These are phyloP conservation scores for Lomentospora prolificans DNA, from an alignment of 2,329 filamentous ascomycete genomes.

Conservation along the genomic window DNA sequence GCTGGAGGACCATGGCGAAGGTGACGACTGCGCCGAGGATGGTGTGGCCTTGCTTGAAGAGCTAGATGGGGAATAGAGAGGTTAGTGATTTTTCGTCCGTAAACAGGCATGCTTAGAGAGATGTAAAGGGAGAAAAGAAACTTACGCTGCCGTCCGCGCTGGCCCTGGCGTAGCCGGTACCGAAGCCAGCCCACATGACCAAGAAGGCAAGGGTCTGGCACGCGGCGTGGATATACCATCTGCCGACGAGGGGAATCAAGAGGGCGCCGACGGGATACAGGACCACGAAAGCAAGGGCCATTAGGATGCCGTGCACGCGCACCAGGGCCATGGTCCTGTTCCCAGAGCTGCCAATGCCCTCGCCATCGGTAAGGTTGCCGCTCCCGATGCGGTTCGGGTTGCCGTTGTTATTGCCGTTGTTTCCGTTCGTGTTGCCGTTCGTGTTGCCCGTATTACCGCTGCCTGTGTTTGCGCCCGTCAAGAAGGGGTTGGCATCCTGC, in stretches of 20 bases:
- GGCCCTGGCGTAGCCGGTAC: conserved; percentile 41
- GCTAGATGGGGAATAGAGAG: conserved; percentile 25
- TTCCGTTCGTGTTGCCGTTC: conserved; percentile 9
- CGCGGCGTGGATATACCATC: conserved; percentile 46
- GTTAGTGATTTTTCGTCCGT: no score
- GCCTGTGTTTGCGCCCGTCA: conserved; percentile 14
- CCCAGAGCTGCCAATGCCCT: conserved; percentile 6
- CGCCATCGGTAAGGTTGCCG: conserved; percentile 10
- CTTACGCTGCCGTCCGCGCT: conserved; percentile 31
- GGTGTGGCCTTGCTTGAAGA: conserved; percentile 43
- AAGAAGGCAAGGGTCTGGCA: conserved; percentile 46
- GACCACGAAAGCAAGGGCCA: conserved; percentile 48
- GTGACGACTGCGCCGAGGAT: conserved; percentile 46
- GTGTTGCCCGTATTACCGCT: conserved; percentile 11
- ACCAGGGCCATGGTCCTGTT: conserved; percentile 18
- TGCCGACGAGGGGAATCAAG: conserved; percentile 48
- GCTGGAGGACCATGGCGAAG: conserved; percentile 45
- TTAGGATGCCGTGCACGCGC: conserved; percentile 47
- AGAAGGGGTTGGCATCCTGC: conserved; percentile 44
- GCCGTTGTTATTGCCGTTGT: conserved; percentile 10
- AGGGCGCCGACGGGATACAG: conserved; percentile 52
- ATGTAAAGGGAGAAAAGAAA: conserved; percentile 10
- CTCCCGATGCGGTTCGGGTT: no score
- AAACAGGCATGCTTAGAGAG: no score
- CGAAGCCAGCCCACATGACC: conserved; percentile 51